These are phyloP conservation scores for Scheffersomyces amazonensis DNA, from an alignment of 805 yeast genomes.

Conservation along the genomic window DNA sequence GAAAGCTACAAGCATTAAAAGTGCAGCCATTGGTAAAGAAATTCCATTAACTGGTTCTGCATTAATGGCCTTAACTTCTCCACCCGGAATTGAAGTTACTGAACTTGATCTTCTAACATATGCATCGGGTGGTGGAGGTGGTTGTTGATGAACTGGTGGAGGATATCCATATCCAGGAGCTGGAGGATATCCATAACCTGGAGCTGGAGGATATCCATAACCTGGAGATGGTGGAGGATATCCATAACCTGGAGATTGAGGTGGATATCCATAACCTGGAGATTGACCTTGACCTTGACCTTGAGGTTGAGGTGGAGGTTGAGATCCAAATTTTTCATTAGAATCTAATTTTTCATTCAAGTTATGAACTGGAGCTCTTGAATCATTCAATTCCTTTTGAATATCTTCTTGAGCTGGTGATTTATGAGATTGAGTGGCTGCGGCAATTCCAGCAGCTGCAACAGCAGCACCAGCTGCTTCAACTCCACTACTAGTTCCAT, in stretches of 20 bases:
- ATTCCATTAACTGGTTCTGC: conserved; percentile 44
- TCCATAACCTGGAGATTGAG: conserved; percentile 14
- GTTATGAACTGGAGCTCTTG: conserved; percentile 40
- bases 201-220: neutral
- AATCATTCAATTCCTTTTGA: conserved; percentile 34
- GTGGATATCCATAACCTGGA: neutral
- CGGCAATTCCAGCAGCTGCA: conserved; percentile 9
- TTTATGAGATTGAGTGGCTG: conserved; percentile 1
- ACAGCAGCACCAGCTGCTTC: conserved; percentile 12
- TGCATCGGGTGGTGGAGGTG: conserved; percentile 6
- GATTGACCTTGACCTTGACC: neutral
- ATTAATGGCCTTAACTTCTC: conserved; percentile 3
- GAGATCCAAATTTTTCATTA: conserved; percentile 22
- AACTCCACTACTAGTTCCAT: conserved; percentile 1
- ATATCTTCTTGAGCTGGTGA: conserved; percentile 9
- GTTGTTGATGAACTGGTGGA: neutral
- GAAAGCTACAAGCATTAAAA: conserved; percentile 49
- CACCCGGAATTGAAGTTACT: neutral
- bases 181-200: neutral
- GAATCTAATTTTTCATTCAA: conserved; percentile 46
- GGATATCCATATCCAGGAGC: neutral
- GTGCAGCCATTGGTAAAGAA: conserved; percentile 51
- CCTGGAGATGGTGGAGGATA: conserved; percentile 11
- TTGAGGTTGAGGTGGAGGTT: neutral
- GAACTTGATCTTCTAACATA: conserved; percentile 6